These are phyloP conservation scores for Bruguiera hainesii DNA, from an alignment of 441 rosid genomes.

Conservation along the genomic window DNA sequence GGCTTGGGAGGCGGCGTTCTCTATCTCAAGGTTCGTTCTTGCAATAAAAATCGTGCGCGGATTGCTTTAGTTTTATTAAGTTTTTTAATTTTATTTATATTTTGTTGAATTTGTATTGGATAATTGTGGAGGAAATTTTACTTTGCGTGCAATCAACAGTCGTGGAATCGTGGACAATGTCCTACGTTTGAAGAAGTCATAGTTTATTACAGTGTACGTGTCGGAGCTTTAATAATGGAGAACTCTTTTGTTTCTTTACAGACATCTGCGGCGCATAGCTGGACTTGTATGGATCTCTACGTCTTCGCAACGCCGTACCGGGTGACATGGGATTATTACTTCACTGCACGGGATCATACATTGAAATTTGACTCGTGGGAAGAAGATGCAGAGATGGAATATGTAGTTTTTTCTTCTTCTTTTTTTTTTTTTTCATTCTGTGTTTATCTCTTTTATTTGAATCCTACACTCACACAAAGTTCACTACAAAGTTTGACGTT, in stretches of 20 bases:
- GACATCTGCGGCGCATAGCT: conserved; percentile 85
- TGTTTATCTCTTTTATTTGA: background rate
- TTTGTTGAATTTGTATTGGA: background rate
- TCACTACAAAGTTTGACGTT: background rate
- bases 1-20: conserved; percentile 83
- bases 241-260: conserved; percentile 25
- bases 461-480: no score
- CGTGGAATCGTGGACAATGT: no score
- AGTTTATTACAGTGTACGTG: background rate
- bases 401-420: conserved; percentile 28
- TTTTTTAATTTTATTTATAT: background rate
- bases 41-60: background rate
- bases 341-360: conserved; percentile 74
- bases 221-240: background rate
- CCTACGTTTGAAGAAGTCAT: no score
- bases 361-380: conserved; percentile 88
- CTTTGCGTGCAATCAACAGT: background rate
- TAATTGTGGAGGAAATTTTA: background rate
- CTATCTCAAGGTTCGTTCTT: conserved; percentile 52
- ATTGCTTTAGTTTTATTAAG: no score
- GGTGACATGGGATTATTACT: conserved; percentile 94
- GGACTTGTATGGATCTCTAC: conserved; percentile 95
- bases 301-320: conserved; percentile 98
- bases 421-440: background rate
- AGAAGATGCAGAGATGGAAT: conserved; percentile 78